Conservation (phyloP, 306 rosid genomes). For the Cucumis melo region DNA sequence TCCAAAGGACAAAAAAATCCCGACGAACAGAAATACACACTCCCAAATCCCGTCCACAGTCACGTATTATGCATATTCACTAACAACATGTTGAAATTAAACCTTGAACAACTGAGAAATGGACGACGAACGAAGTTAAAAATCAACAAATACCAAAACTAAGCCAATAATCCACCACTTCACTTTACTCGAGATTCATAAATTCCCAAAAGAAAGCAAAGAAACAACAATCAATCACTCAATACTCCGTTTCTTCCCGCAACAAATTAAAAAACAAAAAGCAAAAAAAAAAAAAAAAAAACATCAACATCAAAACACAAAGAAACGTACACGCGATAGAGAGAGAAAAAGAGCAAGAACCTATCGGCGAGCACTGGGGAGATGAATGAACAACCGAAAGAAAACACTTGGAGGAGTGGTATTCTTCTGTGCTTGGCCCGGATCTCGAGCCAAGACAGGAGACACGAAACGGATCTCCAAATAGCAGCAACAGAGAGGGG, state of each 20-base stretch:
- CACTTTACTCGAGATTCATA: background rate
- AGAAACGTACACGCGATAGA: background rate
- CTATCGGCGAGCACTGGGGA: constrained; percentile 7
- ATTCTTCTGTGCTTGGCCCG: constrained; percentile 54
- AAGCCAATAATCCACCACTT: background rate
- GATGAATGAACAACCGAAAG: constrained; percentile 23
- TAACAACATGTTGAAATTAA: background rate
- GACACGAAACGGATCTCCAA: constrained; percentile 21
- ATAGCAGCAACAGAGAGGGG: constrained; percentile 9
- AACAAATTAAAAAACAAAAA: background rate
- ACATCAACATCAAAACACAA: background rate
- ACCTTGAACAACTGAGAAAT: background rate
- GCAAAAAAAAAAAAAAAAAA: background rate
- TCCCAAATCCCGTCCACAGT: background rate
- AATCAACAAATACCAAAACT: background rate
- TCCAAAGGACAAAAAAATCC: background rate
- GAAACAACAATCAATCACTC: background rate
- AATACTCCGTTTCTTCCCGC: background rate
- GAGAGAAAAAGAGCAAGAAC: constrained; percentile 9
- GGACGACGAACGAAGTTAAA: background rate
- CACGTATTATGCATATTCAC: background rate
- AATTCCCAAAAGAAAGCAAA: background rate
- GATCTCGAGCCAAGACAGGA: constrained; percentile 82
- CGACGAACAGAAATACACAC: background rate
- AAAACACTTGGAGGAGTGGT: constrained; percentile 12